These are phyloP conservation scores for Tagetes patula DNA, from an alignment of 129 eudicot species.

Conservation along the genomic window DNA sequence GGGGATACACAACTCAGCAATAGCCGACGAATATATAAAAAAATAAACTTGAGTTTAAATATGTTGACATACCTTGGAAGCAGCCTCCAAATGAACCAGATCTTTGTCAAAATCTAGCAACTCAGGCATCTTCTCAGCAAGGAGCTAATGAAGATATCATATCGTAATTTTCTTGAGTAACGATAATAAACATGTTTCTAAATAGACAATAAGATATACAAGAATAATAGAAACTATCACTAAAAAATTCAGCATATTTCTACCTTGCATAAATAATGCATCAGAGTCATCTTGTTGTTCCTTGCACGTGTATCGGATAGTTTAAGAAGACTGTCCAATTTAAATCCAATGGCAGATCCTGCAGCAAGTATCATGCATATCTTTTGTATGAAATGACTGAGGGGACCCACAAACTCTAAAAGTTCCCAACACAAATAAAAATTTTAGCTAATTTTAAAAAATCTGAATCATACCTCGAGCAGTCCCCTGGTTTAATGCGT, in stretches of 20 bases:
- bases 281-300: conserved; percentile 95
- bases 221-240: not conserved
- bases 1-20: conserved; percentile 16
- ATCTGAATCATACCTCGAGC: conserved; percentile 64
- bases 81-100: conserved; percentile 87
- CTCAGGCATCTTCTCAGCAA: conserved; percentile 94
- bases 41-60: conserved; percentile 10
- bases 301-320: conserved; percentile 94
- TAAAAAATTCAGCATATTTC: conserved; percentile 3
- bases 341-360: conserved; percentile 97
- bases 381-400: not conserved
- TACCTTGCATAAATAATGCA: conserved; percentile 99
- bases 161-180: conserved; percentile 22
- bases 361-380: conserved; percentile 30
- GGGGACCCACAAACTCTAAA: conserved; percentile 13
- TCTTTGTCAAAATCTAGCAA: conserved; percentile 92
- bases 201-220: not conserved
- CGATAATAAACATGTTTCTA: conserved; percentile 15
- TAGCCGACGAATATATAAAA: not conserved
- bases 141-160: conserved; percentile 47
- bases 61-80: conserved; percentile 73
- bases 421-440: not conserved
- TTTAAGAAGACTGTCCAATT: conserved; percentile 92
- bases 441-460: not conserved
- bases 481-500: conserved; percentile 96